These are phyloP conservation scores for Chytridiales sp. DNA, from an alignment of 371 early-diverging fungal species.

Conservation along the genomic window DNA sequence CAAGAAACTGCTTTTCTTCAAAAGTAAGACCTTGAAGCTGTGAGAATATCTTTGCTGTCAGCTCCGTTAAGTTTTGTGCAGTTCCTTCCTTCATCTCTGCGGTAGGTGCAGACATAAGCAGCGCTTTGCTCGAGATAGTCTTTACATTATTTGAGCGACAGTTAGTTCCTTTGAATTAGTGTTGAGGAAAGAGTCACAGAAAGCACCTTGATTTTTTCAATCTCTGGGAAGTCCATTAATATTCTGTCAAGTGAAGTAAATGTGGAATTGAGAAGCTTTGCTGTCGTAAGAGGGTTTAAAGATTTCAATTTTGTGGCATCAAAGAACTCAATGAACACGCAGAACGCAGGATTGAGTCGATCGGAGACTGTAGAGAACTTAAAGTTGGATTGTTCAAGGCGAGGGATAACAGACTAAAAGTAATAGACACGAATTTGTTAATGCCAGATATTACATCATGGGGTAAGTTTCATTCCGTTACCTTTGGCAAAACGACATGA, in stretches of 20 bases:
- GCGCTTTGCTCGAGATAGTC: slow-evolving; percentile 9
- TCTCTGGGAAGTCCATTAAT: neutral
- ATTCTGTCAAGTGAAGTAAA: neutral
- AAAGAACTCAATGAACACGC: slow-evolving; percentile 13
- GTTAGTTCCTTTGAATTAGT: too few relatives aligned
- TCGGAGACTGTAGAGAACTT: slow-evolving; percentile 8
- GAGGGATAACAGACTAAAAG: slow-evolving; percentile 1
- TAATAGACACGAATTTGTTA: too few relatives aligned
- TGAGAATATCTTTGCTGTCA: too few relatives aligned
- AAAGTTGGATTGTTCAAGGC: neutral
- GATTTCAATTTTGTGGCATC: neutral
- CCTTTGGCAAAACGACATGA: slow-evolving; percentile 7
- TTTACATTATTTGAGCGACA: too few relatives aligned
- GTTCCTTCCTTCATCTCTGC: too few relatives aligned
- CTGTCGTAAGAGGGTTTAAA: neutral
- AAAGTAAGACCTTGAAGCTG: too few relatives aligned
- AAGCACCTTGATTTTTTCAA: slow-evolving; percentile 19
- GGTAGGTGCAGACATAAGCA: neutral
- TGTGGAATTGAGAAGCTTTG: neutral
- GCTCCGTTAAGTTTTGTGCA: too few relatives aligned
- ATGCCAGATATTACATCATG: too few relatives aligned
- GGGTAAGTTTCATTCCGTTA: too few relatives aligned
- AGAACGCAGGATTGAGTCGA: slow-evolving; percentile 1
- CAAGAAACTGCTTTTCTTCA: too few relatives aligned
- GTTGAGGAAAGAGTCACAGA: too few relatives aligned